Evolutionary conservation across 2,329 filamentous ascomycete genomes (phyloP).

Genomic region (Trichoderma sp.): DNA sequence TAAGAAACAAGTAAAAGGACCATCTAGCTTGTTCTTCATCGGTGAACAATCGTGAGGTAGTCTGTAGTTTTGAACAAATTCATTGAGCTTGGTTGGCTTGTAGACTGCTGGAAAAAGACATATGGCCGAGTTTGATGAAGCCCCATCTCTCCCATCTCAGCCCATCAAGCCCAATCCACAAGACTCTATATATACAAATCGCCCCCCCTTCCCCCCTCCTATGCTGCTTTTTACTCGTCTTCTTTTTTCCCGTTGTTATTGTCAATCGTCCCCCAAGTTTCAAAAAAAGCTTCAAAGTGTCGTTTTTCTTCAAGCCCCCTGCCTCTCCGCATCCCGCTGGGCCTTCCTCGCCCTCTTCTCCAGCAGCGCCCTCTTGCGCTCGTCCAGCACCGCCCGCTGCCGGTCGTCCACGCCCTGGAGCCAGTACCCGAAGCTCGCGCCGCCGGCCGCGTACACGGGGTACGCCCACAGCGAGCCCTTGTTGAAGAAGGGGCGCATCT

Average conservation of each 20-base stretch:
- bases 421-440: constrained; percentile 96
- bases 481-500: constrained; percentile 95
- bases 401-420: constrained; percentile 84
- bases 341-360: constrained; percentile 81
- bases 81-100: too few species aligned
- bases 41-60: too few species aligned
- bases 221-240: not conserved
- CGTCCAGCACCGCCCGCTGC: constrained; percentile 74
- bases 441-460: constrained; percentile 82
- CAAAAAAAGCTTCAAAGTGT: not conserved
- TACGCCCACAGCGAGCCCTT: constrained; percentile 85
- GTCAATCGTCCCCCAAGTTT: not conserved
- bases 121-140: too few species aligned
- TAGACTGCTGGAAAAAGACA: too few species aligned
- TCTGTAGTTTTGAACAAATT: too few species aligned
- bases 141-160: too few species aligned
- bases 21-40: not conserved
- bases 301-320: constrained; percentile 15
- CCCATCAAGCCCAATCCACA: not conserved
- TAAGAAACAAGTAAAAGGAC: not conserved
- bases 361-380: constrained; percentile 77
- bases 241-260: too few species aligned
- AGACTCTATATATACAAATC: constrained; percentile 16
- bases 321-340: constrained; percentile 40
- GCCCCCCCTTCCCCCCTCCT: constrained; percentile 5